Evolutionary conservation across 495 filamentous ascomycete species (phyloP).

Genomic region (Tuber brumale): DNA sequence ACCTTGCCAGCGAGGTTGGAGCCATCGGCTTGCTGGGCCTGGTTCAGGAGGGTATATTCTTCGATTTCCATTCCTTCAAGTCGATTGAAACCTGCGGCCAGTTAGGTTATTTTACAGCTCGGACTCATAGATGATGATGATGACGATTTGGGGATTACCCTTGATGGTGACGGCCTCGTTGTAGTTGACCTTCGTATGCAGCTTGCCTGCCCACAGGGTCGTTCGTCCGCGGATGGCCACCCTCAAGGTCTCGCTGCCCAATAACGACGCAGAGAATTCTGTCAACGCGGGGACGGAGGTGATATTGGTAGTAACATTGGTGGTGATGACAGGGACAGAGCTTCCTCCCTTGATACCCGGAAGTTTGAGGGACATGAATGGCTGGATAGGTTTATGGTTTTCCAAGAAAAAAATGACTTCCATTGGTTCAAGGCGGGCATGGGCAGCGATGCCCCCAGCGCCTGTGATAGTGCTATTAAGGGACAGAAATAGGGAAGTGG

Average conservation of each 20-base stretch:
- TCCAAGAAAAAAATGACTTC: slow-evolving; percentile 24
- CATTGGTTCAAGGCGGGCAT: slow-evolving; percentile 32
- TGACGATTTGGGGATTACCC: slow-evolving; percentile 20
- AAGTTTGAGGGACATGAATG: slow-evolving; percentile 29
- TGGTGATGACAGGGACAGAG: slow-evolving; percentile 25
- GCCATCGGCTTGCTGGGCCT: slow-evolving; percentile 11
- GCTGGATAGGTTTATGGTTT: slow-evolving; percentile 10
- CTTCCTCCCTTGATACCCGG: slow-evolving; percentile 24
- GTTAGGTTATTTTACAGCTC: neutral
- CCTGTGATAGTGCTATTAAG: slow-evolving; percentile 36
- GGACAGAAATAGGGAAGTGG: slow-evolving; percentile 25
- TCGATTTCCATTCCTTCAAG: slow-evolving; percentile 38
- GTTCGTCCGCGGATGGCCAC: slow-evolving; percentile 31
- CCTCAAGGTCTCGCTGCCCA: slow-evolving; percentile 19
- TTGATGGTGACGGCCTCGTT: slow-evolving; percentile 34
- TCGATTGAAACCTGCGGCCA: slow-evolving; percentile 30
- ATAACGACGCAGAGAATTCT: slow-evolving; percentile 27
- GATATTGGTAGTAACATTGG: slow-evolving; percentile 24
- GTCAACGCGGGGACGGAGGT: slow-evolving; percentile 14
- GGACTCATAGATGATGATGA: no score
- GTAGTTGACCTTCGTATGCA: slow-evolving; percentile 32
- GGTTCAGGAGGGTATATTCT: slow-evolving; percentile 15
- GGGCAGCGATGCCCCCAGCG: slow-evolving; percentile 26
- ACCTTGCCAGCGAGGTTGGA: slow-evolving; percentile 35
- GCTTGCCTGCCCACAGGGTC: slow-evolving; percentile 28